These are phyloP conservation scores for Kodamaea sp. DNA, from an alignment of 1,139 yeast genomes.

Conservation along the genomic window DNA sequence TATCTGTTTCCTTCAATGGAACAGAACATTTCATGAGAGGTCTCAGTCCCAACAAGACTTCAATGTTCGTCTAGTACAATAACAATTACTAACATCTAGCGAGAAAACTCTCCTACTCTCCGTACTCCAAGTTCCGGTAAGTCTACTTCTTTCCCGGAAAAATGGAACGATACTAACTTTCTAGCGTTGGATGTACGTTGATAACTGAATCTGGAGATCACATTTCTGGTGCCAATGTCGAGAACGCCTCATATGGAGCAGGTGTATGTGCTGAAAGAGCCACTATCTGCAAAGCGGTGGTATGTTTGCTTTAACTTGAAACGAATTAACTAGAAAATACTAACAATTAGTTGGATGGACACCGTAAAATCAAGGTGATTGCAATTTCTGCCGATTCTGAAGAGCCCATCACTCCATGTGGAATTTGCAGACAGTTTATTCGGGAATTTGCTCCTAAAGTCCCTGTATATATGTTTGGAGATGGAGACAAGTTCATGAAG, in stretches of 20 bases:
- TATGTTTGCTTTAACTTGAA: constrained; percentile 25
- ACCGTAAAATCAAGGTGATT: constrained; percentile 53
- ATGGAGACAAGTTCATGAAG: constrained; percentile 39
- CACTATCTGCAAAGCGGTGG: constrained; percentile 69
- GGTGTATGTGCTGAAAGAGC: constrained; percentile 90
- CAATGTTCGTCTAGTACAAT: no score
- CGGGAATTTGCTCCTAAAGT: constrained; percentile 65
- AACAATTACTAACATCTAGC: constrained; percentile 30
- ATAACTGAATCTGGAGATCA: constrained; percentile 51
- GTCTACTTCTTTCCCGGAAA: constrained; percentile 19
- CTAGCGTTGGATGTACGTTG: constrained; percentile 79
- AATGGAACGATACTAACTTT: constrained; percentile 26
- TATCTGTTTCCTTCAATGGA: no score
- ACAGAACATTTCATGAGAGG: no score
- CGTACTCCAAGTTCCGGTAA: constrained; percentile 76
- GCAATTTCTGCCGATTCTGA: constrained; percentile 70
- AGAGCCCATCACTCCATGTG: constrained; percentile 81
- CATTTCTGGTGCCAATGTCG: constrained; percentile 81
- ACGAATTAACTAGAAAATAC: constrained; percentile 5
- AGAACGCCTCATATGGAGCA: constrained; percentile 90
- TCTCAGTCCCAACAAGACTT: no score
- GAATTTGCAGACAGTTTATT: constrained; percentile 87
- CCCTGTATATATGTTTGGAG: constrained; percentile 61
- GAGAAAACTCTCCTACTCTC: constrained; percentile 62
- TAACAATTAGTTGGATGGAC: constrained; percentile 40